Evolutionary conservation across 257 asterid genomes (phyloP), one percentile per base, ranked within the genome.

Genomic region (Plantago ovata): DNA sequence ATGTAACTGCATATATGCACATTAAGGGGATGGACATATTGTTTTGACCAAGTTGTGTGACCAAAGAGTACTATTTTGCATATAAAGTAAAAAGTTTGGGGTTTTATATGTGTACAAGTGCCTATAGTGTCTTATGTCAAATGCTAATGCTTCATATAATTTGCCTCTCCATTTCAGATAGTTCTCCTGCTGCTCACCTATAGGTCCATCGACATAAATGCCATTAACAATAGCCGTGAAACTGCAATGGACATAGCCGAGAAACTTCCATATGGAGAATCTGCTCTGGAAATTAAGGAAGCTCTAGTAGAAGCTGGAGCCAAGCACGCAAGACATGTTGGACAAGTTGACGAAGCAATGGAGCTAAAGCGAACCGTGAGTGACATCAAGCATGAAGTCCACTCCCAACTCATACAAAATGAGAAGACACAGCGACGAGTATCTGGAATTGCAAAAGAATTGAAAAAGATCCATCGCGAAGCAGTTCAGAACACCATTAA

Each of bases 241-340:
- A 93, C 99, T 6, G 87, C 97, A 8, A 81, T 93, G 97, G 99
- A 93, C 84, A 78, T 93, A 42, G 96, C 95, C 2, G 97, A 93
- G 73, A 86, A 83, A 63, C 95, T 93, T 73, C 97, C 75, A 61
- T 93, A 84, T 2, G 96, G 97, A 36, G 70, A 68, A 6, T 76
- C 83, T 0, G 80, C 95, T 14, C 71, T 93, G 60, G 79, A 75
- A 57, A 93, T 93, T 14, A 68, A 72, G 43, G 97, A 84, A 72
- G 84, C 82, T 13, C 80, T 93, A 14, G 40, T 69, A 0, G 96
- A 89, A 24, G 96, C 94, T 3, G 99, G 99, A 40, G 99, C 94
- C 61, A 84, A 84, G 55, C 79, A 86, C 47, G 97, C 97, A 0
- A 67, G 89, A 61, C 73, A 77, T 28, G 68, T 89, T 2, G 89